Percentiles rank a stretch among this genome's conserved stretches.
phyloP scores from a whole-genome alignment of 108 stramenopile genomes.

The Aurantiochytrium sp. region DNA sequence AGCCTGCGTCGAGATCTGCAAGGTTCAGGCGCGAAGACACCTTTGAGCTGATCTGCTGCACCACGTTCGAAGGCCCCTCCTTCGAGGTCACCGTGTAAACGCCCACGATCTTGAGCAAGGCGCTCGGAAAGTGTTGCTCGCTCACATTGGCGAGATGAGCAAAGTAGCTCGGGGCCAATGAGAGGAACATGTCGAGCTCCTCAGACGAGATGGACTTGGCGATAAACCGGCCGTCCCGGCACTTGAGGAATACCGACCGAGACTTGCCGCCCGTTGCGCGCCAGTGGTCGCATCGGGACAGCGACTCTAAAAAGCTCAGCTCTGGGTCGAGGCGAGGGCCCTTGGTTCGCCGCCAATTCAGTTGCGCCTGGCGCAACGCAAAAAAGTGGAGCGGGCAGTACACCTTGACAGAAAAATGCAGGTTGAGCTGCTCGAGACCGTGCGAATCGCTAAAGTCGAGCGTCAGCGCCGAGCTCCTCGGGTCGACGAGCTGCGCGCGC shows the following conservation, averaged over 20 bases:
- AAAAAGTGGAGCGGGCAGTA: neutral
- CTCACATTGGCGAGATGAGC: neutral
- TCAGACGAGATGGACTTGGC: neutral
- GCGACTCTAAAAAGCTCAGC: neutral
- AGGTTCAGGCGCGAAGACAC: neutral
- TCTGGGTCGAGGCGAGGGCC: neutral
- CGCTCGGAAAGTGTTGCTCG: neutral
- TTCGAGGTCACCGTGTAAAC: conserved; percentile 18
- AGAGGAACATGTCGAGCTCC: conserved; percentile 29
- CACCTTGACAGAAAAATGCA: conserved; percentile 19
- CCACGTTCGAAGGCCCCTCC: neutral
- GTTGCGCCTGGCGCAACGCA: neutral
- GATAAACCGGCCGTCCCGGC: neutral
- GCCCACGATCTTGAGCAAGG: neutral
- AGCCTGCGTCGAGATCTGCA: neutral
- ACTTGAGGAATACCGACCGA: neutral
- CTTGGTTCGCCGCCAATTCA: neutral
- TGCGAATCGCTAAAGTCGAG: neutral
- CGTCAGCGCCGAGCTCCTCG: neutral
- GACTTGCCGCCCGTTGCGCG: conserved; percentile 1
- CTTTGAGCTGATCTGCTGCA: neutral
- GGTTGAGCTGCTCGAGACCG: neutral
- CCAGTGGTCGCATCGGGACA: conserved; percentile 3
- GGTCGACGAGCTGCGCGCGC: neutral
- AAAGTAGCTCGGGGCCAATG: neutral